Base-by-base conservation (phyloP, 768 basidiomycete genomes). In the Amanita pseudoporphyria region DNA sequence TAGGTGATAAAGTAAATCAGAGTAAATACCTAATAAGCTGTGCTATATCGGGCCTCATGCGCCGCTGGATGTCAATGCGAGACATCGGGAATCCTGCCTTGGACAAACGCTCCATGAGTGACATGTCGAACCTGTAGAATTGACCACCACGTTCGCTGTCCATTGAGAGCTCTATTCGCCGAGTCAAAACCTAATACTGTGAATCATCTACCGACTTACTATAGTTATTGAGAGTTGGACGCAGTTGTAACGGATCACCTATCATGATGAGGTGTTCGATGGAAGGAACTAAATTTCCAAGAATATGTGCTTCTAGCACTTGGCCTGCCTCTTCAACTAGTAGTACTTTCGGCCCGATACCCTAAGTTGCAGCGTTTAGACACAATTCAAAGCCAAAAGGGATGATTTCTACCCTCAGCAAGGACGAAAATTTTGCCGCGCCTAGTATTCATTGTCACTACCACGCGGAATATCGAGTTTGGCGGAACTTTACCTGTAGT, bases 281-380 rank as follows among this genome's bases (percentile, higher is more conserved):
- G 3, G 79, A 76, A 0, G 73, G 71, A 2, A 84, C 83, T 1
- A 87, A 67, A 31, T 72, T 76, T 2, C 75, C 76, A 5, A 88
- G 61, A 13, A 88, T 71, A 54, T 89, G 87, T 3, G 87, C 82
- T 63, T 89, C 87, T 22, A 89, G 71, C 1, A 88, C 83, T 63
- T 90, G 87, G 0, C 87, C 87, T 0, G 87, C 87, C 59, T 89
- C 87, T 61, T 90, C 86, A 0, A 89, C 81, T 42, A 89, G 64
- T 41, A 87, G 59, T 0, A 87, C 75, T 28, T 70, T 72, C 0
- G 85, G 85, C 3, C 59, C 65, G 5, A 87, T 58, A 12, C 76
- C 74, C 82, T 85, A 45, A 3, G 28, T 10, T n/a, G 49, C 28
- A 10, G 13, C 1, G 28, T 54, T 16, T 54, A 22, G 37, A n/a